Base-by-base conservation (phyloP, 2,329 filamentous ascomycete species). In the Lecanicillium sp. region DNA sequence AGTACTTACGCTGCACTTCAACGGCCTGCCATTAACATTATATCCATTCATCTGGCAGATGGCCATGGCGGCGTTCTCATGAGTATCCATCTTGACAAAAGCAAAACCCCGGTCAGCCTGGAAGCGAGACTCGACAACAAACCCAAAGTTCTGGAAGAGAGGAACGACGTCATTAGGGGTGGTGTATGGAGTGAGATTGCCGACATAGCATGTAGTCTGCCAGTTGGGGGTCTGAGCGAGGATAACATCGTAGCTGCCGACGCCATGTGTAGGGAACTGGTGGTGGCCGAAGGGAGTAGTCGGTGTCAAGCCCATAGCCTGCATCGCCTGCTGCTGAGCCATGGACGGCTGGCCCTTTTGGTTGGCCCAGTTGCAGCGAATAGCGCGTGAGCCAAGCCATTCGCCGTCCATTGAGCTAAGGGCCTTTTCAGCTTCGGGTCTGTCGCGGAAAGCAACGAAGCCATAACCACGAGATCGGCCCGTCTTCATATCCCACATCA, bases 401-500 rank as follows among this genome's bases (percentile, higher is more conserved):
- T 98, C 92, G 46, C 92, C 92, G 56, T 98, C 92, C 92, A 98
- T 98, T 46, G 88, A 88, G 66, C 83, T 94, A 55, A 98, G 65
- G 2, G 92, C 90, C 66, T 95, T 95, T 62, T 98, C 92, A 19
- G 92, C 92, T 55, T 98, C 92, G 27, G 77, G 69, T 47, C 90
- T 86, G 47, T 98, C 92, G 46, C 90, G 85, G 75, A 94, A 98
- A 35, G 92, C 92, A 51, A 96, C 90, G 57, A 98, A 98, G 11
- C 92, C 92, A 57, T 98, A 98, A 44, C 92, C 92, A 58, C 92
- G 85, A 49, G 92, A 96, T 47, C 92, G 83, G 50, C 92, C 92
- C 27, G 92, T 98, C 75, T 98, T 98, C 92, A 98, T 98, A 62
- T 98, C 92, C 92, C 92, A 98, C 92, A 98, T 98, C 48, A 98